These are phyloP conservation scores for Diutina neorugosa DNA, from an alignment of 1,139 yeast species.

Conservation along the genomic window DNA sequence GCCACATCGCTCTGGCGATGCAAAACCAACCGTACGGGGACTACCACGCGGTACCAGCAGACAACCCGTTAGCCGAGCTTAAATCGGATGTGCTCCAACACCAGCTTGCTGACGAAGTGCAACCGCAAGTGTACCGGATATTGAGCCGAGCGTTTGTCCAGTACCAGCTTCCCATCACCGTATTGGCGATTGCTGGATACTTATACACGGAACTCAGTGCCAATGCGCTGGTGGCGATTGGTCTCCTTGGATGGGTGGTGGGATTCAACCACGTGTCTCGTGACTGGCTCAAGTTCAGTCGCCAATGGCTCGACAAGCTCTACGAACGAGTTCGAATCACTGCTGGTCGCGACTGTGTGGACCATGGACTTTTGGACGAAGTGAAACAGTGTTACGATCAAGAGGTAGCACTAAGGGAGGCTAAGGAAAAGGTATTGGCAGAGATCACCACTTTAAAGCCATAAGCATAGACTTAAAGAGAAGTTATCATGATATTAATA, in stretches of 20 bases:
- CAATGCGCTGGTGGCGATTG: constrained; percentile 24
- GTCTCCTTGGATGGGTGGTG: constrained; percentile 27
- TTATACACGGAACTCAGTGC: constrained; percentile 23
- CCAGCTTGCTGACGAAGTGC: constrained; percentile 21
- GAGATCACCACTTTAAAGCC: not conserved
- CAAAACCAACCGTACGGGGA: constrained; percentile 15
- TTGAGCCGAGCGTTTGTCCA: constrained; percentile 20
- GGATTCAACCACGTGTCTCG: constrained; percentile 34
- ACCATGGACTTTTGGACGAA: constrained; percentile 26
- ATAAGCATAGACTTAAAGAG: not conserved
- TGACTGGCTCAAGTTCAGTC: constrained; percentile 21
- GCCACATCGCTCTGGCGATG: constrained; percentile 21
- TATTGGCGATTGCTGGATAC: constrained; percentile 21
- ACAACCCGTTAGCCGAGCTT: constrained; percentile 22
- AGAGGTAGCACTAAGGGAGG: not conserved
- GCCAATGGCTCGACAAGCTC: constrained; percentile 18
- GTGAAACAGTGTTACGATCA: constrained; percentile 12
- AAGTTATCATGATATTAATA: not conserved
- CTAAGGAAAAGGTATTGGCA: not conserved
- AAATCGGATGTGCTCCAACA: constrained; percentile 19
- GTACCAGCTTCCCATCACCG: constrained; percentile 29
- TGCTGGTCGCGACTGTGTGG: constrained; percentile 20
- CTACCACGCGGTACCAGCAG: constrained; percentile 7
- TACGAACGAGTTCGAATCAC: constrained; percentile 28
- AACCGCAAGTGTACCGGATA: constrained; percentile 24